Evolutionary conservation across 2,329 filamentous ascomycete species (phyloP).

Genomic region (Colletotrichum tofieldiae): DNA sequence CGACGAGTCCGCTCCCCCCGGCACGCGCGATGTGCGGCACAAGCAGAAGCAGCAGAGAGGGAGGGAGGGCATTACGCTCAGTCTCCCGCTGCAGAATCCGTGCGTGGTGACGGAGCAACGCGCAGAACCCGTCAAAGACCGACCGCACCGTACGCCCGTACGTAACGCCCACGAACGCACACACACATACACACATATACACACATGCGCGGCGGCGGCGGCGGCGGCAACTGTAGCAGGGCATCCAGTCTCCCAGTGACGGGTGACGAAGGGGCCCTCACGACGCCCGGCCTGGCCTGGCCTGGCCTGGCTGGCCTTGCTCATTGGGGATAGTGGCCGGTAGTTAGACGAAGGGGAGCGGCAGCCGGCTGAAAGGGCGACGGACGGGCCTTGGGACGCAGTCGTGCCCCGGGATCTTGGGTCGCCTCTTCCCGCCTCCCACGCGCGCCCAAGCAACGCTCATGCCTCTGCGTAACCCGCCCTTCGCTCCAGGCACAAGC

Average conservation of each 20-base stretch:
- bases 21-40: not conserved
- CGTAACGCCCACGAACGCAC: not conserved
- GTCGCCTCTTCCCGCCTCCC: not conserved
- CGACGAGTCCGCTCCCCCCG: not conserved
- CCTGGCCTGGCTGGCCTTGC: not conserved
- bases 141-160: not conserved
- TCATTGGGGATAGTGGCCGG: not conserved
- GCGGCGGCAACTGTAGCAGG: not conserved
- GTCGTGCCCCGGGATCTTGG: conserved; percentile 10
- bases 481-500: not conserved
- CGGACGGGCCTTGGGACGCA: not conserved
- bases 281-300: too few relatives aligned
- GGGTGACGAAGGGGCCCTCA: too few relatives aligned
- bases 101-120: conserved; percentile 26
- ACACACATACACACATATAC: not conserved
- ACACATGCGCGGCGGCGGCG: not conserved
- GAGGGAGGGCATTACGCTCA: conserved; percentile 1
- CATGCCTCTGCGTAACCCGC: not conserved
- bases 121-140: not conserved
- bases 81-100: conserved; percentile 38
- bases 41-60: not conserved
- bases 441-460: not conserved
- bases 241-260: not conserved
- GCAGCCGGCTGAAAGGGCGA: not conserved
- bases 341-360: not conserved